Evolutionary conservation across 2,329 filamentous ascomycete species (phyloP), one percentile per base, ranked within the genome.

Genomic region (Gnomoniopsis sp.): DNA sequence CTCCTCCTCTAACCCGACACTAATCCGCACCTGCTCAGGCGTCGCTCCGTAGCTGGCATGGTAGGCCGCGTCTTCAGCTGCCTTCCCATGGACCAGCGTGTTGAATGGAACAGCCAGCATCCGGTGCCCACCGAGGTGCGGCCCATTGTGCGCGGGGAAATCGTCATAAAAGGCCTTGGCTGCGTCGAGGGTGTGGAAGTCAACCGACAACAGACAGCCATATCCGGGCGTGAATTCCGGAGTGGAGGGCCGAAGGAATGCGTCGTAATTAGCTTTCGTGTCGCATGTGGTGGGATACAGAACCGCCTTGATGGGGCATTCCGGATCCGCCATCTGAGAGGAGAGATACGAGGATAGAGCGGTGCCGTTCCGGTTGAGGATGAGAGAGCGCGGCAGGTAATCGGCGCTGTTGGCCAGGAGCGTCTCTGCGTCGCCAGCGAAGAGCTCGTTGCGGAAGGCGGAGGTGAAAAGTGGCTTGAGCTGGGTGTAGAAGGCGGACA

Each of bases 341-440:
- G 69, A 67, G 36, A 75, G 72, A 64, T 77, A 82, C 0, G 76
- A 75, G 22, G 76, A 69, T 55, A 85, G 66, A 2, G 78, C 77
- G 64, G 62, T 77, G 41, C 81, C 80, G 49, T 91, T 80, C 7
- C 83, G 80, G 34, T 75, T 74, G 59, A 81, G 77, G 12, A 71
- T 75, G 8, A 75, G 71, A 47, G 89, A 80, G 71, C 85, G 90
- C 7, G 71, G 65, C 46, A 79, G 80, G 72, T 81, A 74, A 60
- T 75, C 69, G 15, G 72, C 69, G 19, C 86, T 73, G 53, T 90
- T 85, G 11, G 75, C 70, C 4, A 73, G 63, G 1, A 85, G 72
- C 1, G 71, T 70, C 22, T 70, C 66, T 1, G 80, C 80, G 63
- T 85, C 82, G 17, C 60, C 69, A 14, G 66, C 63, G 66, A 76